Conservation (phyloP, 805 yeast species). For the Yamadazyma phyllophila region DNA sequence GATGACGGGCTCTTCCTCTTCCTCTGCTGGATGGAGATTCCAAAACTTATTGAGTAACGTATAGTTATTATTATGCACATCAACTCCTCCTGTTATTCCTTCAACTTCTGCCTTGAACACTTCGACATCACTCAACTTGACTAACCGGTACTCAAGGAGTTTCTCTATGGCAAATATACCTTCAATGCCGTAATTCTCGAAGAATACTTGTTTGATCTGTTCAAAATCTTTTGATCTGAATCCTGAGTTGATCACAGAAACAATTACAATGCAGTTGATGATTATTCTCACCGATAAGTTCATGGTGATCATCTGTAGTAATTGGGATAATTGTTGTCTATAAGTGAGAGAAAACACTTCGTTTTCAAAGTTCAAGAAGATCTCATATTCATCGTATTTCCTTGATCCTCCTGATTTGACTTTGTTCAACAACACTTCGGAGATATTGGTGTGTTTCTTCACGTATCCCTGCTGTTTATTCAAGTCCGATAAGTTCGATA, state of each 20-base stretch:
- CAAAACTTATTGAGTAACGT: slow-evolving; percentile 42
- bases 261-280: slow-evolving; percentile 53
- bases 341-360: slow-evolving; percentile 53
- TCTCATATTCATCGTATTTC: slow-evolving; percentile 39
- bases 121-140: slow-evolving; percentile 30
- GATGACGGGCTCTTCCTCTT: slow-evolving; percentile 13
- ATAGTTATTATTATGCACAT: slow-evolving; percentile 31
- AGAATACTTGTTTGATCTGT: slow-evolving; percentile 50
- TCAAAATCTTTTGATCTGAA: slow-evolving; percentile 62
- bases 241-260: slow-evolving; percentile 67
- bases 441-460: slow-evolving; percentile 69
- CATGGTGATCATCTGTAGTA: slow-evolving; percentile 38
- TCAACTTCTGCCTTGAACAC: slow-evolving; percentile 19
- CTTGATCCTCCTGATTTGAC: slow-evolving; percentile 29
- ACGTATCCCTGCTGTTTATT: slow-evolving; percentile 68
- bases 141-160: slow-evolving; percentile 47
- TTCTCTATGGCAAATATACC: slow-evolving; percentile 47
- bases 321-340: slow-evolving; percentile 24
- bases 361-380: slow-evolving; percentile 62
- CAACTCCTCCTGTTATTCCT: slow-evolving; percentile 34
- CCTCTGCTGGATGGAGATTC: slow-evolving; percentile 47
- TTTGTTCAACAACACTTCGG: slow-evolving; percentile 57
- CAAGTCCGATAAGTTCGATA: slow-evolving; percentile 62
- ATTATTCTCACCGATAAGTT: slow-evolving; percentile 42
- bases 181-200: slow-evolving; percentile 64